phyloP scores from a whole-genome alignment of 257 asterid genomes.

The Prunella vulgaris region DNA sequence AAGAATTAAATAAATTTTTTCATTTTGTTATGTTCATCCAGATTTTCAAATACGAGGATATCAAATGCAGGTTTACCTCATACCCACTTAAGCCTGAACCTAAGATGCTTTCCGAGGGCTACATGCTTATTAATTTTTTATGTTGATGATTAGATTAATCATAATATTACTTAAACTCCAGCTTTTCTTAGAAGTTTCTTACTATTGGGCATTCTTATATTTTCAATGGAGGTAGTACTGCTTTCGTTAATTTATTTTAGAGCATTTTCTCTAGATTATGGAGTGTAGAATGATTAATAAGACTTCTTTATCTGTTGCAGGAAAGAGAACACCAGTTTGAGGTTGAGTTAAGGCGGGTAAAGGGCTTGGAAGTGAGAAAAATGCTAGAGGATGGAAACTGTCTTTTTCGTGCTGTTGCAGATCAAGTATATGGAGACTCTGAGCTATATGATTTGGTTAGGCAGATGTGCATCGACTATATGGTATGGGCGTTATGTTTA shows the following conservation, averaged over 20 bases:
- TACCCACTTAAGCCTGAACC: background rate
- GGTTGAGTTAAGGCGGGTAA: slow-evolving; percentile 75
- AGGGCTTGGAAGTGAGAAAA: slow-evolving; percentile 89
- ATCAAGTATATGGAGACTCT: slow-evolving; percentile 98
- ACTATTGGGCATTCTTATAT: background rate
- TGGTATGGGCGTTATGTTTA: slow-evolving; percentile 50
- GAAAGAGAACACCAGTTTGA: slow-evolving; percentile 92
- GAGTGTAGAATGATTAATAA: background rate
- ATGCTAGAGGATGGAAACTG: slow-evolving; percentile 98
- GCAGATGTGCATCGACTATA: slow-evolving; percentile 99
- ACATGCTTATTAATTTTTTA: background rate
- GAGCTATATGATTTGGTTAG: slow-evolving; percentile 81
- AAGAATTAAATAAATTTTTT: no score
- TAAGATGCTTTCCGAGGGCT: background rate
- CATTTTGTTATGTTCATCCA: no score
- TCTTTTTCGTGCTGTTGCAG: slow-evolving; percentile 98
- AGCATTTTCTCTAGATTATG: slow-evolving; percentile 1
- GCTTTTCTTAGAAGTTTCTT: background rate
- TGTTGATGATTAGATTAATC: background rate
- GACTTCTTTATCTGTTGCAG: slow-evolving; percentile 40
- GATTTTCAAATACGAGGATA: background rate
- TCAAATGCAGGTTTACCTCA: background rate
- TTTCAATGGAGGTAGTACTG: slow-evolving; percentile 4
- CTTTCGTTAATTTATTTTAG: slow-evolving; percentile 9
- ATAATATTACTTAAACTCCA: background rate